Percentiles rank a stretch among this genome's conserved stretches.
These are phyloP conservation scores for Fraxinus nigra DNA, from an alignment of 305 asterid species.

Conservation along the genomic window DNA sequence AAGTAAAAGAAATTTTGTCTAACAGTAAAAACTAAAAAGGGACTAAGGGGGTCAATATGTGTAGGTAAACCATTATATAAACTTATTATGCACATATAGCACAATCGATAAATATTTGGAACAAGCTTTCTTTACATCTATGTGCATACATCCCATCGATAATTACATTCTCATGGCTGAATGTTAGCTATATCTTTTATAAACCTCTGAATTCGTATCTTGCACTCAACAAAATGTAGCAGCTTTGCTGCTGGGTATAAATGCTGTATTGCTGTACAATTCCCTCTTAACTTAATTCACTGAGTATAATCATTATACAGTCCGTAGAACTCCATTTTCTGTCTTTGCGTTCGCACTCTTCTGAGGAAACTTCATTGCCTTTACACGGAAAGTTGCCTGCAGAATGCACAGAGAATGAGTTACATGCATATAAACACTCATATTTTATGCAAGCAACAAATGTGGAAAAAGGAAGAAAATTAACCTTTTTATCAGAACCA, in stretches of 20 bases:
- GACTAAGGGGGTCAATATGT: too few species aligned
- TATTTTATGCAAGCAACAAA: not conserved
- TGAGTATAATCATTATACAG: conserved; percentile 34
- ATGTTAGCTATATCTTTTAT: conserved; percentile 6
- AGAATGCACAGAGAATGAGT: not conserved
- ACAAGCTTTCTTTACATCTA: not conserved
- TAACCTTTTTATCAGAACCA: conserved; percentile 74
- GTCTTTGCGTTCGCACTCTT: conserved; percentile 23
- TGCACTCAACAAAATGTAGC: conserved; percentile 34
- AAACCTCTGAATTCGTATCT: conserved; percentile 2
- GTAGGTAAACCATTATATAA: too few species aligned
- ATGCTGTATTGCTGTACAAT: conserved; percentile 66
- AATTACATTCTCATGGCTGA: not conserved
- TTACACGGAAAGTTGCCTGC: conserved; percentile 76
- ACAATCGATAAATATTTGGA: not conserved
- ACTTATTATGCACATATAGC: too few species aligned
- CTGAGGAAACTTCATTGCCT: conserved; percentile 59
- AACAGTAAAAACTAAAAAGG: not conserved
- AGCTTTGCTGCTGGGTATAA: conserved; percentile 34
- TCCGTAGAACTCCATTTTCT: conserved; percentile 42
- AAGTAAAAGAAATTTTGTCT: not conserved
- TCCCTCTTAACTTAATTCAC: not conserved
- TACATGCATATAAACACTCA: not conserved
- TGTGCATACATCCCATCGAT: conserved; percentile 17
- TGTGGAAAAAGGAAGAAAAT: not conserved